phyloP scores from a whole-genome alignment of 441 rosid species.

The Capsella rubella region DNA sequence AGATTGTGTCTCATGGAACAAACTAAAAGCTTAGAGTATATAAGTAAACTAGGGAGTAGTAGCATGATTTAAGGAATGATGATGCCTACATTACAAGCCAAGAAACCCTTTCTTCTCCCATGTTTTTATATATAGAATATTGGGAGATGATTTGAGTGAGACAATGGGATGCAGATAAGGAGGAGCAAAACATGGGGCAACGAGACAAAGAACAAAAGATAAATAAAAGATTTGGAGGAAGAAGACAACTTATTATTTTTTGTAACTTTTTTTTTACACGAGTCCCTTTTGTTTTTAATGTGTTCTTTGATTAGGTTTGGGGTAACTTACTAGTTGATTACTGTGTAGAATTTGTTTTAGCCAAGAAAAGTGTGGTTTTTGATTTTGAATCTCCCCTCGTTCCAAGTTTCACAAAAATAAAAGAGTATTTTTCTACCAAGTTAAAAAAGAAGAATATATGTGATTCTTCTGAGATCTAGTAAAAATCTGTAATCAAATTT shows the following conservation, averaged over 20 bases:
- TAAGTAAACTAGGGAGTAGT: constrained; percentile 46
- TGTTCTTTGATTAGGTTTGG: constrained; percentile 41
- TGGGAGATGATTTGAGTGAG: constrained; percentile 30
- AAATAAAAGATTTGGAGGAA: constrained; percentile 37
- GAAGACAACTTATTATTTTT: constrained; percentile 35
- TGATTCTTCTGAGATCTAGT: constrained; percentile 2
- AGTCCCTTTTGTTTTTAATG: constrained; percentile 31
- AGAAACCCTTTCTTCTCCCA: constrained; percentile 41
- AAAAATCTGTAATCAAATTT: constrained; percentile 16
- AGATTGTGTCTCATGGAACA: constrained; percentile 30
- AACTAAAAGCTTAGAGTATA: constrained; percentile 35
- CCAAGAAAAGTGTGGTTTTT: constrained; percentile 40
- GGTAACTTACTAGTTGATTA: constrained; percentile 34
- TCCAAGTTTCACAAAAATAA: constrained; percentile 15
- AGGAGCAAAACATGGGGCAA: constrained; percentile 47
- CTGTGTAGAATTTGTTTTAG: constrained; percentile 32
- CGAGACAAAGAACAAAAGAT: constrained; percentile 23
- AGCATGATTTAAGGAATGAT: constrained; percentile 52
- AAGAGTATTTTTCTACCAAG: background rate
- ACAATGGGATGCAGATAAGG: constrained; percentile 42
- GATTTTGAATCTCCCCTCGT: background rate
- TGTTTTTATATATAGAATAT: constrained; percentile 33
- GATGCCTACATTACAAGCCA: constrained; percentile 57
- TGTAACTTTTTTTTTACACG: constrained; percentile 34
- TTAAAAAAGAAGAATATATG: background rate